Conservation (phyloP, 2,329 filamentous ascomycete genomes). For the Coleophoma crateriformis region DNA sequence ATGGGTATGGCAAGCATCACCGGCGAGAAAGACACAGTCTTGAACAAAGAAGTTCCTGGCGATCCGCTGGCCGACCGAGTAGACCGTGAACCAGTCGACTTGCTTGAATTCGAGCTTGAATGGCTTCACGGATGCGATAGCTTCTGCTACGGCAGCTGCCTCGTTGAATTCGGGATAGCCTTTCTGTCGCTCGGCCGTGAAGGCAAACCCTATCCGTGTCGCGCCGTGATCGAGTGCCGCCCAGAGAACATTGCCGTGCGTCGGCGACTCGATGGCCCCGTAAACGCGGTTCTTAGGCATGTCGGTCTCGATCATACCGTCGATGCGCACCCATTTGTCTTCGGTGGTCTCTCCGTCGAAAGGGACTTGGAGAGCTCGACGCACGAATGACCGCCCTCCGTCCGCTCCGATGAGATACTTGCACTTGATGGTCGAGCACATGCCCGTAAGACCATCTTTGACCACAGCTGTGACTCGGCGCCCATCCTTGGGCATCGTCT, state of each 20-base stretch:
- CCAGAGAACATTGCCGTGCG: conserved; percentile 51
- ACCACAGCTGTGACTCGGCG: conserved; percentile 13
- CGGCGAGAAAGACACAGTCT: conserved; percentile 48
- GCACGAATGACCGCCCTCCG: conserved; percentile 43
- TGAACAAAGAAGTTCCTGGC: conserved; percentile 52
- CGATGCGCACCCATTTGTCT: conserved; percentile 48
- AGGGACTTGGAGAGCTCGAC: conserved; percentile 37
- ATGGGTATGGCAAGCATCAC: conserved; percentile 54
- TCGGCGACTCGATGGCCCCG: conserved; percentile 43
- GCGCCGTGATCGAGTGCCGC: conserved; percentile 45
- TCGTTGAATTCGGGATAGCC: conserved; percentile 32
- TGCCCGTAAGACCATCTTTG: conserved; percentile 18
- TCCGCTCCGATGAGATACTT: conserved; percentile 46
- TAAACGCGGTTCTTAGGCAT: conserved; percentile 41
- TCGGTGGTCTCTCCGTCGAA: conserved; percentile 43
- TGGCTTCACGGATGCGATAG: conserved; percentile 34
- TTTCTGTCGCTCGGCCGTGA: conserved; percentile 35
- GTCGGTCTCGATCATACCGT: conserved; percentile 31
- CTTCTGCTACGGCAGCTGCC: conserved; percentile 48
- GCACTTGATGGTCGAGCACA: conserved; percentile 28
- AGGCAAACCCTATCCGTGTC: conserved; percentile 47
- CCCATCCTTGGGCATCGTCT: conserved; percentile 12
- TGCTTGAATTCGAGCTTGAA: conserved; percentile 35
- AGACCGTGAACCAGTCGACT: conserved; percentile 52
- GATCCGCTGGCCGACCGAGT: conserved; percentile 52